Base-by-base conservation (phyloP, 345 rosid genomes). In the Schrenkiella parvula region DNA sequence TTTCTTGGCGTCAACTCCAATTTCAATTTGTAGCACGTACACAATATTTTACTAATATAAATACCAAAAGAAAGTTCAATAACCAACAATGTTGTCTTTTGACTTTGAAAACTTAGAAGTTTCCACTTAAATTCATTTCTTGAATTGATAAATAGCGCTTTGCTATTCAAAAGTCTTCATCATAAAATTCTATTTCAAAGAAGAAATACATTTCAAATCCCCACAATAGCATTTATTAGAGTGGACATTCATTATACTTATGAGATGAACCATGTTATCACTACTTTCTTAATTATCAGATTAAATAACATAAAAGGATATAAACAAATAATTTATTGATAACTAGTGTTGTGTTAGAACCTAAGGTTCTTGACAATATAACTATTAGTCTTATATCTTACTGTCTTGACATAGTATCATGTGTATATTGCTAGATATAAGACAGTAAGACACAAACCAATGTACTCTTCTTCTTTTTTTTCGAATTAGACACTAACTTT, bases 51-150 rank as follows among this genome's bases (percentile, higher is more conserved):
- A 58, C 17, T 50, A 66, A 17, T 39, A 17, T n/a, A n/a, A n/a
- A 14, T 51, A 51, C 66, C 50, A 47, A 41, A 31, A 2, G 32
- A 75, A 60, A 50, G 61, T 75, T 52, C 70, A 75, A 53, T 17
- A 75, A 75, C 79, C 79, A 60, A 75, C 57, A 75, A 42, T 68
- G 56, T 61, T 75, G 74, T 68, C 74, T 75, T 31, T 75, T 75
- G 74, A 61, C 74, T 61, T 68, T 34, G 38, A 51, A 68, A 61
- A 23, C 9, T 60, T 22, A 53, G 25, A 74, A 67, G 64, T 61
- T 68, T 68, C 78, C 78, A 67, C 38, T 50, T 59, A 43, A n/a
- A n/a, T 47, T 63, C 47, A 67, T 48, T 41, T 41, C 39, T 59
- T 59, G 47, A 74, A 50, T 38, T 74, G 56, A 50, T 66, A 43